A percentile compares a stretch with the other conserved stretches of the same genome.
These are phyloP conservation scores for Lentinula sp. DNA, from an alignment of 768 basidiomycete species.

Conservation along the genomic window DNA sequence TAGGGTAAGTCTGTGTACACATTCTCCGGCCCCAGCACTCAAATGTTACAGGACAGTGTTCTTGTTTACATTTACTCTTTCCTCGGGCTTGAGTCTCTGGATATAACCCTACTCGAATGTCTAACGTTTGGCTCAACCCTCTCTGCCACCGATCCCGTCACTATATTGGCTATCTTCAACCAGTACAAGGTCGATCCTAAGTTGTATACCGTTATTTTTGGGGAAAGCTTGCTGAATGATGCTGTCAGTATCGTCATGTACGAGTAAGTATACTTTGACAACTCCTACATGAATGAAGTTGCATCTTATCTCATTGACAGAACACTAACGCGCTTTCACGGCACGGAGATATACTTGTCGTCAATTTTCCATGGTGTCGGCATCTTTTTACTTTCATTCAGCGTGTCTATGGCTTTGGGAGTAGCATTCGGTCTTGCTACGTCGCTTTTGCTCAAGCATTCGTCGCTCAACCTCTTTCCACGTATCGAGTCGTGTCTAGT, in stretches of 20 bases:
- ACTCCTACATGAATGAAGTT: neutral
- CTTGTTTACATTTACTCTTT: constrained; percentile 94
- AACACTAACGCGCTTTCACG: constrained; percentile 89
- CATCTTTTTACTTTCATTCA: constrained; percentile 94
- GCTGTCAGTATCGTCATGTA: constrained; percentile 99
- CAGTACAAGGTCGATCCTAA: constrained; percentile 99
- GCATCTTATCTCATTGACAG: constrained; percentile 30
- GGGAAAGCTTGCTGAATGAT: constrained; percentile 95
- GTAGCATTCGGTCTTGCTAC: constrained; percentile 87
- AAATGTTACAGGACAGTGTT: constrained; percentile 60
- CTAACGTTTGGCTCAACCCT: constrained; percentile 94
- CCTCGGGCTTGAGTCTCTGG: constrained; percentile 84
- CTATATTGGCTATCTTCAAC: constrained; percentile 97
- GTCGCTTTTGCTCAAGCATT: constrained; percentile 93
- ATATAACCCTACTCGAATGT: constrained; percentile 86
- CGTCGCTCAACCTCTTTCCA: constrained; percentile 79
- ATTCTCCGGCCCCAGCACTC: constrained; percentile 18
- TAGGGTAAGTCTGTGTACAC: constrained; percentile 62
- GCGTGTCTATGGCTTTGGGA: constrained; percentile 90
- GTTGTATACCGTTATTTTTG: constrained; percentile 95
- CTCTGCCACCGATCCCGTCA: constrained; percentile 96
- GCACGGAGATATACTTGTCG: constrained; percentile 75
- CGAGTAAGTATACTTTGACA: constrained; percentile 62
- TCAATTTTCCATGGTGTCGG: constrained; percentile 96
- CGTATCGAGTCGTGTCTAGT: constrained; percentile 97